Conservation (phyloP, 208 protist species). For the Trypanosoma vivax region DNA sequence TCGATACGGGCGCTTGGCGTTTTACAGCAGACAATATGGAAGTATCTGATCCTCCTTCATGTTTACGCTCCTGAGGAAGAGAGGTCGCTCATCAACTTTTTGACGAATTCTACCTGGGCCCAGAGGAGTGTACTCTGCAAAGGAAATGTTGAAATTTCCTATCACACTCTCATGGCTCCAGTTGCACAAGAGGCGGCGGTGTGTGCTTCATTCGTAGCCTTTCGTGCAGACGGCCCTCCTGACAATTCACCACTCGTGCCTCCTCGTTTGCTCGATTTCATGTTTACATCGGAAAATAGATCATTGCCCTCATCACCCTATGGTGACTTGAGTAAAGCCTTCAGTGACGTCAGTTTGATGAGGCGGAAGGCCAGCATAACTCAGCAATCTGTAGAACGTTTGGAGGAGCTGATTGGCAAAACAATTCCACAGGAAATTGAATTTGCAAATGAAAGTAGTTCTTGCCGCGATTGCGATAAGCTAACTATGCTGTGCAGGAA, state of each 20-base stretch:
- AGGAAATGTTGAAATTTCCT: conserved; percentile 20
- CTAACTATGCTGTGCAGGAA: conserved; percentile 55
- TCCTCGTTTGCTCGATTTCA: conserved; percentile 21
- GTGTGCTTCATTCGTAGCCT: conserved; percentile 36
- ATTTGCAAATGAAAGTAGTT: conserved; percentile 44
- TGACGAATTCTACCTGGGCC: conserved; percentile 55
- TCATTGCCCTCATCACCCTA: conserved; percentile 4
- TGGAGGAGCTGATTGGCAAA: conserved; percentile 28
- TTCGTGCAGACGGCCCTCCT: conserved; percentile 19
- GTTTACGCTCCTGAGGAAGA: conserved; percentile 28
- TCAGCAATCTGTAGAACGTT: conserved; percentile 6
- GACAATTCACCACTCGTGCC: conserved; percentile 60
- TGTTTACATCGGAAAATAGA: neutral
- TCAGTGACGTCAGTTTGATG: conserved; percentile 1
- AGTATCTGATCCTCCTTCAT: conserved; percentile 43
- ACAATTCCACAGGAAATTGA: conserved; percentile 54
- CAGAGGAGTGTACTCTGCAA: conserved; percentile 22
- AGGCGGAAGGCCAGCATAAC: conserved; percentile 16
- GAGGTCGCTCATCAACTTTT: conserved; percentile 27
- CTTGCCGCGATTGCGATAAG: conserved; percentile 69
- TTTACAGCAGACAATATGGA: conserved; percentile 46
- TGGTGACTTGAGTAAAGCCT: conserved; percentile 11
- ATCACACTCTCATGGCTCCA: conserved; percentile 33
- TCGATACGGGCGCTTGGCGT: conserved; percentile 1
- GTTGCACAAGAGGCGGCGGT: conserved; percentile 46